Conservation (phyloP, 352 stramenopile genomes). For the Phytophthora hybrid region DNA sequence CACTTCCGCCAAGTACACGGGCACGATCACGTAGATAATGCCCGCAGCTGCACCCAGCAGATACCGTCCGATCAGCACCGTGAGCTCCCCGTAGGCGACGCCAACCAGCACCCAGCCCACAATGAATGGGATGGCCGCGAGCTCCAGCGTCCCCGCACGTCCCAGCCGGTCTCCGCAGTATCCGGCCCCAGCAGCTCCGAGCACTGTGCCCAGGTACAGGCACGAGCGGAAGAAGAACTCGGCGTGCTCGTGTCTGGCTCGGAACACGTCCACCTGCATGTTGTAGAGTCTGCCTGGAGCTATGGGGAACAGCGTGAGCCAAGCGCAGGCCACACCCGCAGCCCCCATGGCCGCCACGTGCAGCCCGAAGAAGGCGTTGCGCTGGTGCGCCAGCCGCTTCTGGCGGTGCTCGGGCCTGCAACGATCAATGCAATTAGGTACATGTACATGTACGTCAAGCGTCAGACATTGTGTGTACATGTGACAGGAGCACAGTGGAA, state of each 20-base stretch:
- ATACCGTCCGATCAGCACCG: slow-evolving; percentile 72
- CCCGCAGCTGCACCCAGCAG: slow-evolving; percentile 61
- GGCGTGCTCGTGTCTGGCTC: slow-evolving; percentile 69
- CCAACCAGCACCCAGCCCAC: slow-evolving; percentile 79
- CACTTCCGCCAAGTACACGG: slow-evolving; percentile 80
- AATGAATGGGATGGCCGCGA: slow-evolving; percentile 75
- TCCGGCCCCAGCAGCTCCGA: slow-evolving; percentile 64
- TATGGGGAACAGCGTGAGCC: slow-evolving; percentile 78
- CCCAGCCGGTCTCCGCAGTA: slow-evolving; percentile 74
- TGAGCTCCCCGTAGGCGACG: slow-evolving; percentile 71
- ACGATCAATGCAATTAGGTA: not conserved
- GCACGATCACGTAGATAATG: slow-evolving; percentile 70
- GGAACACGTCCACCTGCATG: slow-evolving; percentile 88
- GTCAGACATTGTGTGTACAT: not conserved
- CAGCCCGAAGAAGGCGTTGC: slow-evolving; percentile 71
- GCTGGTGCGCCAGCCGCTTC: slow-evolving; percentile 38
- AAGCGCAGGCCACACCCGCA: slow-evolving; percentile 55
- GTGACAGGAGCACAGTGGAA: slow-evolving; percentile 16
- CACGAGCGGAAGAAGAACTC: slow-evolving; percentile 79
- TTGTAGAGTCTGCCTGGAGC: slow-evolving; percentile 78
- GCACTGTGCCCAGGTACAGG: slow-evolving; percentile 66
- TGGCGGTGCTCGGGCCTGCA: slow-evolving; percentile 38
- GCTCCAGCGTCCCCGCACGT: slow-evolving; percentile 73
- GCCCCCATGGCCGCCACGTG: slow-evolving; percentile 61
- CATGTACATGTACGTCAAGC: too few species aligned